phyloP scores from a whole-genome alignment of 1,284 basidiomycete species.

The Pseudozyma sp. region DNA sequence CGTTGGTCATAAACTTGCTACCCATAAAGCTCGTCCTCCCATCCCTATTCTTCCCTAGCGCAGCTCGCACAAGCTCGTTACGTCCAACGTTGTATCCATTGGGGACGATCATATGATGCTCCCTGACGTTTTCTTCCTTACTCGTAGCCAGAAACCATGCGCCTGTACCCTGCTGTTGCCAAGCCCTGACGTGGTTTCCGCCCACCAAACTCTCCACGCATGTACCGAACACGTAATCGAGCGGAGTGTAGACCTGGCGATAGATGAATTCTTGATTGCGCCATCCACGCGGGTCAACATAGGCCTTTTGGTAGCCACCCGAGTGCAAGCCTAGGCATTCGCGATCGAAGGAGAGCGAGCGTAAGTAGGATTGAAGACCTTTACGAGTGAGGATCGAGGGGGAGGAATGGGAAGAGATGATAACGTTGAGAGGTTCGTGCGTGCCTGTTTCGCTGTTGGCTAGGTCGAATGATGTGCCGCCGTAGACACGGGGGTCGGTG shows the following conservation, averaged over 20 bases:
- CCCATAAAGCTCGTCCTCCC: constrained; percentile 53
- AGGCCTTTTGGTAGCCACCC: constrained; percentile 51
- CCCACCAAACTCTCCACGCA: constrained; percentile 81
- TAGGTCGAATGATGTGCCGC: constrained; percentile 51
- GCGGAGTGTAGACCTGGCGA: constrained; percentile 53
- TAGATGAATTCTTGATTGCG: constrained; percentile 56
- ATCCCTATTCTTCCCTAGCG: constrained; percentile 28
- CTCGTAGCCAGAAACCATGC: constrained; percentile 81
- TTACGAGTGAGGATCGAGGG: constrained; percentile 51
- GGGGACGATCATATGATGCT: constrained; percentile 51
- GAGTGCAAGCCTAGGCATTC: constrained; percentile 65
- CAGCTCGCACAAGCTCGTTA: constrained; percentile 75
- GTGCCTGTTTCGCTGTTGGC: constrained; percentile 29
- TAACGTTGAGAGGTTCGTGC: constrained; percentile 65
- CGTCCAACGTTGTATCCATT: constrained; percentile 70
- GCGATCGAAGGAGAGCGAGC: constrained; percentile 62
- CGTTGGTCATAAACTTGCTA: constrained; percentile 72
- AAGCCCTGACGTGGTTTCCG: constrained; percentile 85
- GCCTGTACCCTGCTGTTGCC: constrained; percentile 72
- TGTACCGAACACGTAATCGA: constrained; percentile 51
- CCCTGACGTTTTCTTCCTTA: constrained; percentile 43
- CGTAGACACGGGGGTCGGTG: constrained; percentile 51
- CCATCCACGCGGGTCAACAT: constrained; percentile 47
- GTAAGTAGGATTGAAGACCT: constrained; percentile 59
- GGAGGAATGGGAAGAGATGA: constrained; percentile 58